Percentiles rank a stretch among this genome's conserved stretches.
Conservation (phyloP, 2,329 filamentous ascomycete genomes). For the Leptographium flavum region DNA sequence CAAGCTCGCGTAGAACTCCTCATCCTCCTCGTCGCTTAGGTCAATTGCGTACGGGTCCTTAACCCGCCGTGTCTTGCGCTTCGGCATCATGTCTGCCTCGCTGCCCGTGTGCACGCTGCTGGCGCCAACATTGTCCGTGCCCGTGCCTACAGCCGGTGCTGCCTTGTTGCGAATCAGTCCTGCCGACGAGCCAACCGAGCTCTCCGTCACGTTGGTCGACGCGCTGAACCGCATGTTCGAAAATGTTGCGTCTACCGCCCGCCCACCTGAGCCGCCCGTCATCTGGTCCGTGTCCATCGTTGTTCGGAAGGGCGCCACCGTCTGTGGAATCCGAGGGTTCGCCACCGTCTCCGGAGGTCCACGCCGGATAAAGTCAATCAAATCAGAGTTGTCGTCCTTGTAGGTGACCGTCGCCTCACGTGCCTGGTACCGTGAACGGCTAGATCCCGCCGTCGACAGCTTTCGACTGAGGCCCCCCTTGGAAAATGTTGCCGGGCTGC, state of each 20-base stretch:
- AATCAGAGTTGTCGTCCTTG: conserved; percentile 59
- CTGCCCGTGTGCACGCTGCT: conserved; percentile 22
- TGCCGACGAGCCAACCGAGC: conserved; percentile 61
- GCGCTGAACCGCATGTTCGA: conserved; percentile 41
- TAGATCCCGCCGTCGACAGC: background rate
- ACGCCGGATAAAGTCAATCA: conserved; percentile 91
- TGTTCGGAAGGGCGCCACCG: conserved; percentile 71
- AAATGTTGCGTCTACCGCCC: conserved; percentile 41
- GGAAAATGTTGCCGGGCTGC: conserved; percentile 14
- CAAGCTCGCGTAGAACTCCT: conserved; percentile 26
- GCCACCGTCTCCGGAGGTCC: conserved; percentile 52
- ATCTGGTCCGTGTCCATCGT: conserved; percentile 81
- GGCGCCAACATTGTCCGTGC: too few relatives aligned
- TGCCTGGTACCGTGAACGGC: conserved; percentile 46
- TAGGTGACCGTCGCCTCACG: conserved; percentile 53
- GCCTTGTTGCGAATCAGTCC: conserved; percentile 39
- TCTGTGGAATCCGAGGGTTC: conserved; percentile 61
- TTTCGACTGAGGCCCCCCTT: conserved; percentile 23
- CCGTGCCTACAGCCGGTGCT: conserved; percentile 4
- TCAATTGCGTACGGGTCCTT: conserved; percentile 93
- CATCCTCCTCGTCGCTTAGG: conserved; percentile 53
- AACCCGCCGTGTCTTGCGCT: conserved; percentile 61
- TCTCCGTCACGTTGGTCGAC: conserved; percentile 45
- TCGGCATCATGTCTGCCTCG: conserved; percentile 44
- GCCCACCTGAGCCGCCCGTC: conserved; percentile 36